Base-by-base conservation (phyloP, 441 rosid species). In the Mallotus repandus region DNA sequence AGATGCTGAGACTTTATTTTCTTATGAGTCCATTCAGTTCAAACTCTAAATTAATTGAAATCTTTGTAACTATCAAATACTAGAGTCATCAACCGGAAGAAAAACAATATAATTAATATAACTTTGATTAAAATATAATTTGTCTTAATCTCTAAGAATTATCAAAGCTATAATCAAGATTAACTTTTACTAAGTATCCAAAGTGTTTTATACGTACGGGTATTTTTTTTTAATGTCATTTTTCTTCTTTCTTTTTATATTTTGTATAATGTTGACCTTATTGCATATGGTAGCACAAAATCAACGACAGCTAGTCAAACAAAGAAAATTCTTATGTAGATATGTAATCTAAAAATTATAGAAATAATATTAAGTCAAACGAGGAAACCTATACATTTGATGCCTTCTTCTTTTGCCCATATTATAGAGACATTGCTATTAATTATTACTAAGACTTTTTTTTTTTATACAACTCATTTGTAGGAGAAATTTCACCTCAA, bases 301-400 rank as follows among this genome's bases (percentile, higher is more conserved):
- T 63, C 73, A 45, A 70, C 58, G 77, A 49, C 61, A 62, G 11
- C 48, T 4, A 8, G 75, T 78, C 83, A 83, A 78, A 82, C 71
- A 35, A 35, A 14, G 53, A 21, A 63, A 38, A 49, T 16, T 58
- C 46, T 66, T 4, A n/a, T 66, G 21, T 54, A 5, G 0, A 4
- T 5, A 25, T 15, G 11, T 7, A 9, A 0, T 16, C 15, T 16
- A 15, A 29, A 14, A 21, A 4, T 9, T 63, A 18, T 35, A 18
- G 2, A 25, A 49, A 9, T 29, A 25, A 15, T 4, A 25, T 3
- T 4, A 18, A 18, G 48, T 53, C 48, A 68, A 68, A 68, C 49
- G 50, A 18, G 50, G 50, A 54, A 52, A 67, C 29, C 64, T 61
- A 21, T 4, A 29, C 0, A 5, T 1, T 4, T 6, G 0, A 0